Evolutionary conservation across 495 filamentous ascomycete species (phyloP).

Genomic region (Hyphodiscus hymeniophilus): DNA sequence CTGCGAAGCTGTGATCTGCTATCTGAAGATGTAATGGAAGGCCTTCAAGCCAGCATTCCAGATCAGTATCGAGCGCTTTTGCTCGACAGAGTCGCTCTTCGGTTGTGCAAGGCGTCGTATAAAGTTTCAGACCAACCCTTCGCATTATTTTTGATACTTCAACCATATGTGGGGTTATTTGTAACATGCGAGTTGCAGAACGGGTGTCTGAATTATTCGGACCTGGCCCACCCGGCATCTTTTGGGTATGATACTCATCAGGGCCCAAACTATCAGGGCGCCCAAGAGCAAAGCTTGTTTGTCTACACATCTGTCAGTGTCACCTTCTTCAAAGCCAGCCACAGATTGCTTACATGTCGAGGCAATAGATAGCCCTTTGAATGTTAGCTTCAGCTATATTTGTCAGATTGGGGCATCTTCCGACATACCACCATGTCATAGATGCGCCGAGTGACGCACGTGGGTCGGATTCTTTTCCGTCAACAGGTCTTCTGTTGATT

Average conservation of each 20-base stretch:
- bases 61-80: not conserved
- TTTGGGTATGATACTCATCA: not conserved
- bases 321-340: not conserved
- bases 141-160: not conserved
- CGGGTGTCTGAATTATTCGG: no score
- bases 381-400: no score
- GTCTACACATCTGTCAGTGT: not conserved
- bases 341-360: not conserved
- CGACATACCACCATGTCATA: no score
- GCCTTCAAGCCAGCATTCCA: no score
- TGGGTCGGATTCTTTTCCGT: not conserved
- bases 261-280: not conserved
- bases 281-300: not conserved
- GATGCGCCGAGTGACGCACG: no score
- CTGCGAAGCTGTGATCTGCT: no score
- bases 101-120: not conserved
- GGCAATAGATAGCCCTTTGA: not conserved
- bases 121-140: not conserved
- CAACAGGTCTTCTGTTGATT: not conserved
- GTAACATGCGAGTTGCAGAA: no score
- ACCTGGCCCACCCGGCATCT: not conserved
- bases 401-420: no score
- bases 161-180: not conserved
- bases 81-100: not conserved
- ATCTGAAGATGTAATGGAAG: not conserved